Conservation (phyloP, 768 basidiomycete genomes). For the Mycena belliarum region DNA sequence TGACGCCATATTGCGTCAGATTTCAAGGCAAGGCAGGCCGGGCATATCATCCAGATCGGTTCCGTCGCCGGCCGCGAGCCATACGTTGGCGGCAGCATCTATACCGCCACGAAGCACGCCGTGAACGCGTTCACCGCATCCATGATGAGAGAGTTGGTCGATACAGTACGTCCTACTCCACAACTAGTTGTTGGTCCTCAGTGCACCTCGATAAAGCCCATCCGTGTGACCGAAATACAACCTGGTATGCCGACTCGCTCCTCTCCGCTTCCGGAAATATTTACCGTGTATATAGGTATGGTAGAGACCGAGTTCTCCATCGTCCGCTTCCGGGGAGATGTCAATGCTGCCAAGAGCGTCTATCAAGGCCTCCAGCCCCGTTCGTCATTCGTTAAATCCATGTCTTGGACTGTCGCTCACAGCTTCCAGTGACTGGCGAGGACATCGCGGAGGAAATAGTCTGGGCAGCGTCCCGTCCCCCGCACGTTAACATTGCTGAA, state of each 20-base stretch:
- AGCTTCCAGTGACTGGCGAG: conserved; percentile 62
- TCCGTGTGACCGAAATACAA: conserved; percentile 93
- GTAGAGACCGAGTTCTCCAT: conserved; percentile 93
- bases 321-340: conserved; percentile 86
- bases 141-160: conserved; percentile 83
- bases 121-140: conserved; percentile 85
- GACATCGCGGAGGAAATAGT: conserved; percentile 98
- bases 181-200: background rate
- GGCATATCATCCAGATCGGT: conserved; percentile 94
- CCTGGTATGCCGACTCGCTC: conserved; percentile 60
- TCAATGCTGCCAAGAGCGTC: conserved; percentile 79
- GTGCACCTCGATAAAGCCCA: conserved; percentile 38
- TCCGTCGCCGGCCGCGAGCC: conserved; percentile 88
- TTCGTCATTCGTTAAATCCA: conserved; percentile 42
- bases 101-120: conserved; percentile 88
- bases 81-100: conserved; percentile 90
- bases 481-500: conserved; percentile 91
- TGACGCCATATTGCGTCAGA: conserved; percentile 43
- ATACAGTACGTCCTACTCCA: conserved; percentile 47
- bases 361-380: conserved; percentile 88
- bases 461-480: conserved; percentile 90
- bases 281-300: conserved; percentile 53
- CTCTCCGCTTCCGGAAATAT: background rate
- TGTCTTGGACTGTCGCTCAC: background rate
- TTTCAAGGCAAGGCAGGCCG: conserved; percentile 74